These are phyloP conservation scores for Trypanosoma rangeli DNA, from an alignment of 208 protist genomes.

Conservation along the genomic window DNA sequence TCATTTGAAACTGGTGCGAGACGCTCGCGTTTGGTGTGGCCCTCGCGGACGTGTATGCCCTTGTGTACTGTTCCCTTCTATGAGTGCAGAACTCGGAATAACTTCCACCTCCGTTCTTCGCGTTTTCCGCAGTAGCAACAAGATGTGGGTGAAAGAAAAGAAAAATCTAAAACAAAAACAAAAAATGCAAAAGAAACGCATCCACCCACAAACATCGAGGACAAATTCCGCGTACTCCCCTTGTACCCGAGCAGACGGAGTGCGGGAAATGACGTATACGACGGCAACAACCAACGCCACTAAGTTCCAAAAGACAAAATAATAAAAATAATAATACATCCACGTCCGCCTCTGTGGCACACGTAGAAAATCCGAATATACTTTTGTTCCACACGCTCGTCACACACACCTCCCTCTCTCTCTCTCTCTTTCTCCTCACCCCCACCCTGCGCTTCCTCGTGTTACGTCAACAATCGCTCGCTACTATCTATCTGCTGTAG, in stretches of 20 bases:
- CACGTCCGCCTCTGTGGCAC: too few relatives aligned
- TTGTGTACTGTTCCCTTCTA: neutral
- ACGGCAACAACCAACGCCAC: too few relatives aligned
- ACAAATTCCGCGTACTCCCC: neutral
- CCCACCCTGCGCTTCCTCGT: neutral
- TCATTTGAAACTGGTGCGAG: neutral
- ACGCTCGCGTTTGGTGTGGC: neutral
- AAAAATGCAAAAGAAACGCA: neutral
- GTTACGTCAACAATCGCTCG: conserved; percentile 76
- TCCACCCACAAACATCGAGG: neutral
- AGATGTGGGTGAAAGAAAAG: neutral
- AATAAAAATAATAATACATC: too few relatives aligned
- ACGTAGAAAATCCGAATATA: too few relatives aligned
- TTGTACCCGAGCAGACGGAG: too few relatives aligned
- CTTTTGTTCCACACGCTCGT: too few relatives aligned
- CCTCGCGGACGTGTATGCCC: too few relatives aligned
- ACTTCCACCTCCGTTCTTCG: neutral
- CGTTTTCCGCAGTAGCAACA: neutral
- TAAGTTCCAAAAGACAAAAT: neutral
- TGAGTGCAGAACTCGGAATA: neutral
- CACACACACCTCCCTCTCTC: too few relatives aligned
- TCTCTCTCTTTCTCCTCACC: conserved; percentile 6
- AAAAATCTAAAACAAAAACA: too few relatives aligned
- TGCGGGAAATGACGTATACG: neutral
- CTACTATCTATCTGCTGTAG: conserved; percentile 72